Conservation (phyloP, 2,329 filamentous ascomycete genomes). For the Zarea fungicola region DNA sequence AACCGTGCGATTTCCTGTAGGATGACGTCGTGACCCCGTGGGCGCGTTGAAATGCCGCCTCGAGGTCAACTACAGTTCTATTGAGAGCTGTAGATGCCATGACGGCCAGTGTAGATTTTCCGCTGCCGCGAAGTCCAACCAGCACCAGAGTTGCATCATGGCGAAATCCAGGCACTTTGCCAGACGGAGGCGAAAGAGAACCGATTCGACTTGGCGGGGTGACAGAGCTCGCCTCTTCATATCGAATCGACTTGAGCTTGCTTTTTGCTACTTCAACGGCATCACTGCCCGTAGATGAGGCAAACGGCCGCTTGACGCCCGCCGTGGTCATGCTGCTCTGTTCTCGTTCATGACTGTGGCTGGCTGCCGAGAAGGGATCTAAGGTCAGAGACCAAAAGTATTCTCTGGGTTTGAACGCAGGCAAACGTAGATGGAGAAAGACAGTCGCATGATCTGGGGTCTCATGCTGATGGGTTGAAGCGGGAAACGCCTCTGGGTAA, state of each 20-base stretch:
- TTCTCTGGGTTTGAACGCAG: too few species aligned
- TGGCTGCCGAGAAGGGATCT: not conserved
- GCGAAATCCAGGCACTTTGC: slow-evolving; percentile 39
- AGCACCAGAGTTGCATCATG: slow-evolving; percentile 66
- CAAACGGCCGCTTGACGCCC: slow-evolving; percentile 37
- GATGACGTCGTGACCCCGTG: slow-evolving; percentile 56
- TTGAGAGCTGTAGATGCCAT: slow-evolving; percentile 69
- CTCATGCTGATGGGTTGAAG: not conserved
- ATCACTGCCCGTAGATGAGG: slow-evolving; percentile 29
- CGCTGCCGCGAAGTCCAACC: slow-evolving; percentile 66
- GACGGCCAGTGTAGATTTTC: slow-evolving; percentile 70
- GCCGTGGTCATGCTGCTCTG: slow-evolving; percentile 26
- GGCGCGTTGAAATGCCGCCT: slow-evolving; percentile 60
- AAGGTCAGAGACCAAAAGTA: not conserved
- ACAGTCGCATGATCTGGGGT: not conserved
- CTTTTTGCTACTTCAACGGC: slow-evolving; percentile 9
- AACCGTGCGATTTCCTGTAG: slow-evolving; percentile 60
- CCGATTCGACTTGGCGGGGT: slow-evolving; percentile 21
- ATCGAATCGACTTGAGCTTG: not conserved
- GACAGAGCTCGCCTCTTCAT: not conserved
- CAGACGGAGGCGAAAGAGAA: slow-evolving; percentile 21
- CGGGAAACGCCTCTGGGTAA: slow-evolving; percentile 14
- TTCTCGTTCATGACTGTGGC: not conserved
- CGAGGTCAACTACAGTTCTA: slow-evolving; percentile 63
- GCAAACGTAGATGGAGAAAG: not conserved